These are phyloP conservation scores for Takashimella koratensis DNA, from an alignment of 1,284 basidiomycete genomes.

Conservation along the genomic window DNA sequence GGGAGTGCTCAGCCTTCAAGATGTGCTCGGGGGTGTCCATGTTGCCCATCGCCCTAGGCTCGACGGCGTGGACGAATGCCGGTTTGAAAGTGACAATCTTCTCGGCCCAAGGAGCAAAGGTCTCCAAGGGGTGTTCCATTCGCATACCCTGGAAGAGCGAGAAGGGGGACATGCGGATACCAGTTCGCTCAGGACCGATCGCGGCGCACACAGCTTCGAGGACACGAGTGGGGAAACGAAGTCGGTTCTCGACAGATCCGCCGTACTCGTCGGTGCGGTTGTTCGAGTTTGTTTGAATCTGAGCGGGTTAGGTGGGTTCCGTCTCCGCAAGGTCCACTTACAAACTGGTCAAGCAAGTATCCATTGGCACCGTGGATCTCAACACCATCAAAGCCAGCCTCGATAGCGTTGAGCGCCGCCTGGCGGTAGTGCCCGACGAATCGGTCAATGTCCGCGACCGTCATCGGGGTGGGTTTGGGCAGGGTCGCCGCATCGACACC, in stretches of 20 bases:
- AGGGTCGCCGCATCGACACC: conserved; percentile 4
- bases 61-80: conserved; percentile 60
- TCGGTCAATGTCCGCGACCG: conserved; percentile 38
- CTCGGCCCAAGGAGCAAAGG: conserved; percentile 35
- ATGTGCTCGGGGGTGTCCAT: conserved; percentile 17
- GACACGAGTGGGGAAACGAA: conserved; percentile 56
- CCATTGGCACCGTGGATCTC: conserved; percentile 52
- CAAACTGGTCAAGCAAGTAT: conserved; percentile 6
- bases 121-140: conserved; percentile 52
- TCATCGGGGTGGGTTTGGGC: conserved; percentile 16
- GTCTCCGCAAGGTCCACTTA: neutral
- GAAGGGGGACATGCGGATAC: conserved; percentile 58
- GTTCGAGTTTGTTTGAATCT: conserved; percentile 46
- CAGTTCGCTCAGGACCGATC: conserved; percentile 55
- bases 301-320: neutral
- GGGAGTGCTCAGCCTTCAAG: conserved; percentile 15
- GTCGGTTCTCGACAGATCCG: conserved; percentile 57
- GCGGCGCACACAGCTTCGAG: conserved; percentile 54
- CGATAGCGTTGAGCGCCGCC: conserved; percentile 56
- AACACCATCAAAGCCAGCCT: conserved; percentile 64
- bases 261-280: conserved; percentile 61
- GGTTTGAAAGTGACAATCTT: conserved; percentile 50
- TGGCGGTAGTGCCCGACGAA: conserved; percentile 54
- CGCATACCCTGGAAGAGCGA: conserved; percentile 51
- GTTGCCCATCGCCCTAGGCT: conserved; percentile 46